Evolutionary conservation across 352 stramenopile species (phyloP).

Genomic region (Phytopythium kandeliae): DNA sequence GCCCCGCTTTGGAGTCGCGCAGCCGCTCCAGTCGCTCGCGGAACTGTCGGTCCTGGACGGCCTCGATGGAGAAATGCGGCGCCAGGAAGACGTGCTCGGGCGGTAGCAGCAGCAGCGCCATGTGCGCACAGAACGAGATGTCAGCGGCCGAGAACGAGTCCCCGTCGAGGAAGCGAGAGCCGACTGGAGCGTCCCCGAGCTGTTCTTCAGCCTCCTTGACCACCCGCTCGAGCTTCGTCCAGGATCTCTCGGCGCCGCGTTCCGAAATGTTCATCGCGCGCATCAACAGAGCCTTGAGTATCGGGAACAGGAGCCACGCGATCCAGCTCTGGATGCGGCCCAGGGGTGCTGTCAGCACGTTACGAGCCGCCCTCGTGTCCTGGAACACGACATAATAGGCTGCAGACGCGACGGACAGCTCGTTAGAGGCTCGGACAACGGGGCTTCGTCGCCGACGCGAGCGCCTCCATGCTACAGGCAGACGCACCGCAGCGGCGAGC

Average conservation of each 20-base stretch:
- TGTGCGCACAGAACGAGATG: conserved; percentile 47
- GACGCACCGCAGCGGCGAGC: conserved; percentile 12
- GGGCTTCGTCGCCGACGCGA: too few species aligned
- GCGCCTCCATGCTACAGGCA: too few species aligned
- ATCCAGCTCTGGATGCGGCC: conserved; percentile 18
- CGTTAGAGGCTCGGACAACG: neutral
- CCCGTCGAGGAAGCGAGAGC: conserved; percentile 30
- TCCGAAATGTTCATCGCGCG: conserved; percentile 28
- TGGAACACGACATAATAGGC: conserved; percentile 32
- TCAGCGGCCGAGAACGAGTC: conserved; percentile 40
- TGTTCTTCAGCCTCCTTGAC: conserved; percentile 13
- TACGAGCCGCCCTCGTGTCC: conserved; percentile 9
- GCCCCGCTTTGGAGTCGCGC: conserved; percentile 25
- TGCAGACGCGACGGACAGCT: conserved; percentile 3
- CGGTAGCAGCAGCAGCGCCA: conserved; percentile 30
- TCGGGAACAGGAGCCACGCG: conserved; percentile 17
- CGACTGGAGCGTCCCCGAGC: conserved; percentile 33
- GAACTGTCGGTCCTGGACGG: conserved; percentile 15
- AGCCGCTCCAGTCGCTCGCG: conserved; percentile 24
- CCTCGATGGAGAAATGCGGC: conserved; percentile 19
- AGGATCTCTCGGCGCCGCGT: conserved; percentile 16
- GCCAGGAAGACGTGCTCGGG: conserved; percentile 31
- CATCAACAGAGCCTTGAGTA: conserved; percentile 22
- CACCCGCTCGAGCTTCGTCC: conserved; percentile 24
- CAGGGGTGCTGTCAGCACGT: conserved; percentile 16